These are phyloP conservation scores for Colletotrichum shisoi DNA, from an alignment of 2,329 filamentous ascomycete genomes.

Conservation along the genomic window DNA sequence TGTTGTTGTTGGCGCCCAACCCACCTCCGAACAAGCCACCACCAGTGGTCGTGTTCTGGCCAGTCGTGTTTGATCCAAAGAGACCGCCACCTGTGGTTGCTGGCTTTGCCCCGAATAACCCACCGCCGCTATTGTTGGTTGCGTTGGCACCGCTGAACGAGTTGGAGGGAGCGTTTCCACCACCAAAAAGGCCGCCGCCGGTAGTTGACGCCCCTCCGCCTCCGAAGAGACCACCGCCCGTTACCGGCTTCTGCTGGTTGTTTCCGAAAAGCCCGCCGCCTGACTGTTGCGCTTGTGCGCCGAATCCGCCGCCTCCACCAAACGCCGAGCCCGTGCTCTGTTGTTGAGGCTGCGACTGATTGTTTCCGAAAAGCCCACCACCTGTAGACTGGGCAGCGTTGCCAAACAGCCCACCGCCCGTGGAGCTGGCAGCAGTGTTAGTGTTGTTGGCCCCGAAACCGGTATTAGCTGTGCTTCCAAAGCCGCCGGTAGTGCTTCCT, in stretches of 20 bases:
- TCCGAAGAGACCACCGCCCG: conserved; percentile 39
- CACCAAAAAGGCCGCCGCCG: conserved; percentile 52
- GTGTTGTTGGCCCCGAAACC: conserved; percentile 51
- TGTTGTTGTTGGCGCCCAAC: conserved; percentile 44
- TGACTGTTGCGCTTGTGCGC: conserved; percentile 41
- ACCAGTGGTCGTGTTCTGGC: conserved; percentile 45
- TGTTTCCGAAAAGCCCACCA: conserved; percentile 52
- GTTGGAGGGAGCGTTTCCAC: conserved; percentile 48
- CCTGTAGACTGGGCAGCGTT: conserved; percentile 48
- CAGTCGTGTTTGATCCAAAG: conserved; percentile 52
- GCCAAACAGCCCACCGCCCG: conserved; percentile 57
- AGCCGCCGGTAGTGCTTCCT: conserved; percentile 41
- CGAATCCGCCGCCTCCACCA: conserved; percentile 42
- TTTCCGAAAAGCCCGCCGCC: conserved; percentile 45
- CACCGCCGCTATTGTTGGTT: conserved; percentile 47
- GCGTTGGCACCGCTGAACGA: conserved; percentile 57
- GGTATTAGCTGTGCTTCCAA: conserved; percentile 49
- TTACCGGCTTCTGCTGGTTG: conserved; percentile 39
- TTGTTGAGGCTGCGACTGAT: conserved; percentile 42
- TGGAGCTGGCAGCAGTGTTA: conserved; percentile 36
- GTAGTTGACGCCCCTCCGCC: conserved; percentile 45
- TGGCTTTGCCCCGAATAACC: conserved; percentile 55
- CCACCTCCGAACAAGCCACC: conserved; percentile 64
- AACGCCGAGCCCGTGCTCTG: conserved; percentile 42
- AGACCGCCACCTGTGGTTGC: conserved; percentile 55